A percentile compares a stretch with the other conserved stretches of the same genome.
phyloP scores from a whole-genome alignment of 163 green algal genomes.

The Picocystis sp. region DNA sequence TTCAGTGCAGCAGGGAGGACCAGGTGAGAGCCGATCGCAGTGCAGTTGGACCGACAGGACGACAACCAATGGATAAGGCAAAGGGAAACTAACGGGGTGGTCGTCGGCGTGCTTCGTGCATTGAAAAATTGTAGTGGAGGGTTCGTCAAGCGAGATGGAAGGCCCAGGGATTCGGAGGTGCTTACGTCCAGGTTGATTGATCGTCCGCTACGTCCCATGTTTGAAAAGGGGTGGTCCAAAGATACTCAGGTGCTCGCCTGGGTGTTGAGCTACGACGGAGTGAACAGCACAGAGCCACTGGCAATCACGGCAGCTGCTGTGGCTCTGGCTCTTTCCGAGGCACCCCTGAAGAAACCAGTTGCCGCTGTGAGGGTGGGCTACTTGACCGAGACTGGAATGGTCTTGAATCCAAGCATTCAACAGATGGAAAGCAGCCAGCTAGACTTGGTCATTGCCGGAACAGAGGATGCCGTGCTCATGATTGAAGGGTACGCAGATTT shows the following conservation, averaged over 20 bases:
- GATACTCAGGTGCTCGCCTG: conserved; percentile 85
- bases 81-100: too few relatives aligned
- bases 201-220: conserved; percentile 79
- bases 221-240: conserved; percentile 63
- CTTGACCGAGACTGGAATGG: conserved; percentile 30
- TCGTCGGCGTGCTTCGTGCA: too few relatives aligned
- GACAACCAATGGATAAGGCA: too few relatives aligned
- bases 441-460: conserved; percentile 86
- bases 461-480: conserved; percentile 77
- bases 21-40: conserved; percentile 5
- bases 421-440: conserved; percentile 52
- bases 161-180: conserved; percentile 55
- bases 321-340: conserved; percentile 72
- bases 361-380: conserved; percentile 74
- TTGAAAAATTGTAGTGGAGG: background rate
- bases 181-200: conserved; percentile 76
- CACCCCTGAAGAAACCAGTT: conserved; percentile 70
- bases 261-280: conserved; percentile 73
- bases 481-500: conserved; percentile 93
- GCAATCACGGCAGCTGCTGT: conserved; percentile 81
- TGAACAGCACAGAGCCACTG: conserved; percentile 65
- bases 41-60: too few relatives aligned
- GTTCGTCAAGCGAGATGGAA: conserved; percentile 39
- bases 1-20: conserved; percentile 79
- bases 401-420: conserved; percentile 73